Evolutionary conservation across 2,329 filamentous ascomycete genomes (phyloP).

Genomic region (Parastagonospora avenae): DNA sequence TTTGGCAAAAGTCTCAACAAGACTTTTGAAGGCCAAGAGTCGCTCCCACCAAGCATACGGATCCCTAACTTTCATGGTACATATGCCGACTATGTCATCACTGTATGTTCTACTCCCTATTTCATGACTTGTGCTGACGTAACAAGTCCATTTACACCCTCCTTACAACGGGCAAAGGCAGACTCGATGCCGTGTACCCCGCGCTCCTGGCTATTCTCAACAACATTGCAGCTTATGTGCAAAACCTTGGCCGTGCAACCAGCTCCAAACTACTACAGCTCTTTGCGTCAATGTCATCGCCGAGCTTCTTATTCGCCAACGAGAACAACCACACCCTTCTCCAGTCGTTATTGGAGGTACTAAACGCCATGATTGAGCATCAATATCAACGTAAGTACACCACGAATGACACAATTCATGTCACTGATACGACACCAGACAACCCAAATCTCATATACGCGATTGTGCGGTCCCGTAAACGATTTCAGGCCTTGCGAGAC

Average conservation of each 20-base stretch:
- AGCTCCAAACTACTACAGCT: conserved; percentile 85
- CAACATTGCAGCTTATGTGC: conserved; percentile 85
- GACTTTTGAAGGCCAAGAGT: conserved; percentile 85
- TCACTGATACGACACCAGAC: conserved; percentile 53
- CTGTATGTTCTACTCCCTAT: conserved; percentile 58
- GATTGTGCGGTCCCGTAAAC: conserved; percentile 77
- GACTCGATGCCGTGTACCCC: conserved; percentile 88
- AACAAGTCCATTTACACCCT: conserved; percentile 83
- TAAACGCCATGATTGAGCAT: conserved; percentile 89
- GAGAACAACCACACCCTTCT: conserved; percentile 87
- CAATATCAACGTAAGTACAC: conserved; percentile 71
- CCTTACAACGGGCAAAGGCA: conserved; percentile 89
- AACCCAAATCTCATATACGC: conserved; percentile 83
- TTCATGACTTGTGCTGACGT: conserved; percentile 26
- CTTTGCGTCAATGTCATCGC: conserved; percentile 90
- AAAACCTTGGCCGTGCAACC: conserved; percentile 74
- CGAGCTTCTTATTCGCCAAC: conserved; percentile 88
- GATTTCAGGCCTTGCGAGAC: conserved; percentile 81
- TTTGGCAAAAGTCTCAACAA: conserved; percentile 92
- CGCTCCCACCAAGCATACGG: conserved; percentile 78
- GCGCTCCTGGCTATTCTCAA: conserved; percentile 90
- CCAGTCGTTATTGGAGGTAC: conserved; percentile 80
- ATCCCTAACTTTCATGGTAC: conserved; percentile 84
- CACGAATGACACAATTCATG: not conserved
- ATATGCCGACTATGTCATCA: conserved; percentile 92